Evolutionary conservation across 2,329 filamentous ascomycete species (phyloP), one percentile per base, ranked within the genome.

Genomic region (Cercospora citrullina): DNA sequence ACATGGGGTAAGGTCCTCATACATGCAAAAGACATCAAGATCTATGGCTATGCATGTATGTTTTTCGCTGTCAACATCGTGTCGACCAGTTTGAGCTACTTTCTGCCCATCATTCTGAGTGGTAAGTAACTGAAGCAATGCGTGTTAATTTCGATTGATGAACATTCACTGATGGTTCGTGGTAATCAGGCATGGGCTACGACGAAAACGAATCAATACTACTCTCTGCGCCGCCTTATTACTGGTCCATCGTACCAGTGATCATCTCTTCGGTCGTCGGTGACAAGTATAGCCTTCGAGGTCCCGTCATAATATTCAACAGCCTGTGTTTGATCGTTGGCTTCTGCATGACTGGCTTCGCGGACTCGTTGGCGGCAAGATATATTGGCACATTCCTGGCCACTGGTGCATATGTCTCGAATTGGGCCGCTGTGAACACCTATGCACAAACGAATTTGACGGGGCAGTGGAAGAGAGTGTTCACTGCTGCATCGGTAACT

Each of bases 11-110:
- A 86, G 48, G 80, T 90, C 8, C 79, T 89, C 10, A 74, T 81
- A 1, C 86, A 89, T 72, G 88, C 87, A 8, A 79, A 79, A 30
- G 88, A 91, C 72, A 73, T 79, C 18, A 90, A 90, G 76, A 80
- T 90, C 42, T 90, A 90, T 76, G 87, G 85, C 1, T 91, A 90
- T 75, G 85, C 86, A 36, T 81, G 80, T 66, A 81, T 90, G 77
- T 90, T 89, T 79, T 91, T 91, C 76, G 80, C 90, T 55, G 82
- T 89, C 64, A 91, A 91, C 75, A 77, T 90, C 7, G 88, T 91
- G 2, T 89, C 87, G 1, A 91, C 88, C 0, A 84, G 85, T 0
- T 78, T 91, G 30, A 86, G 84, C 0, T 91, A 91, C 77, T 91
- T 91, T 72, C 80, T 91, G 1, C 89, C 89, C 0, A 79, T 79